Base-by-base conservation (phyloP, 805 yeast genomes). In the Kodamaea sagamina region DNA sequence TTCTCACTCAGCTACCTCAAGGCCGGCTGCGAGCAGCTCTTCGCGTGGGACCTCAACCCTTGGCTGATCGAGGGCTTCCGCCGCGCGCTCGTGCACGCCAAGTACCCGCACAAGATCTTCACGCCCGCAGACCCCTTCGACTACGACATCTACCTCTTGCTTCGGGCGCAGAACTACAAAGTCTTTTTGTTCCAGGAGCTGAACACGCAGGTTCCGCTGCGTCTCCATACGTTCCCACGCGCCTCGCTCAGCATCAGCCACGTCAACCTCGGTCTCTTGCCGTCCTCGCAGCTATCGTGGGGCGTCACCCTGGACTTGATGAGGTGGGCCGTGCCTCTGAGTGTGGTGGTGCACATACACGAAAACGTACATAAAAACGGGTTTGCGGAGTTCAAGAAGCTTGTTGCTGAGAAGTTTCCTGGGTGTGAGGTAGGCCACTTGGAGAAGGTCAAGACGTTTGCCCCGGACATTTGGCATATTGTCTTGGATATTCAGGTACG, bases 401-500 rank as follows among this genome's bases (percentile, higher is more conserved):
- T 29, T 13, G 58, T 66, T 2, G 32, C 35, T 2, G 25, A 12
- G 24, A 25, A 11, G 18, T 17, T 15, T 15, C 27, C 15, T 10
- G n/a, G 18, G n/a, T 44, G 43, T 19, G 18, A n/a, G 6, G 19
- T 29, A 4, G 39, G 40, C 3, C 81, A 78, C 47, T 47, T 82
- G 7, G 88, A 85, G 48, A 76, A 68, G 50, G 86, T 89, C 43
- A 89, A 88, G 63, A 85, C 92, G 0, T 88, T 82, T 71, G 95
- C 96, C 0, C 96, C 96, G 0, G 92, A 84, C 38, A 81, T 89
- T 1, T 83, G 86, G 83, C 96, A 88, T 52, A 66, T 86, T 1
- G 86, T 86, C 4, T 48, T 62, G 12, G 74, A 68, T 39, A 43
- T 53, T 17, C 6, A 6, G 25, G 17, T 16, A 12, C 11, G 17